Evolutionary conservation across 129 eudicot genomes (phyloP).

Genomic region (Smallanthus sonchifolius): DNA sequence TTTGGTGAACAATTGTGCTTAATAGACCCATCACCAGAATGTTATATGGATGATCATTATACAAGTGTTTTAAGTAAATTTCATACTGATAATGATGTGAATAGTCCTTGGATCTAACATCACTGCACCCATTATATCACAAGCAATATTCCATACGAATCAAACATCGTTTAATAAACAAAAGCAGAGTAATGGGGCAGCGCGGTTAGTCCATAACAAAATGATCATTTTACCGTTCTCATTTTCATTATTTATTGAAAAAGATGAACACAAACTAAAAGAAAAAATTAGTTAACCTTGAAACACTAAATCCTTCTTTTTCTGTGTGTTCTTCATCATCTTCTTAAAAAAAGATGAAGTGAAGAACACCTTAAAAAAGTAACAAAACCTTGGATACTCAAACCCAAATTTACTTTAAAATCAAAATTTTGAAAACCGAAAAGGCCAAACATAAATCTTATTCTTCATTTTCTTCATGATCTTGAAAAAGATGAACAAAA

Average conservation of each 20-base stretch:
- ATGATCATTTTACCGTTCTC: background rate
- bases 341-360: background rate
- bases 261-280: background rate
- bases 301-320: background rate
- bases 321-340: background rate
- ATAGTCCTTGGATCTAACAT: background rate
- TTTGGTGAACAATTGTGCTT: background rate
- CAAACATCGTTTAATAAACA: background rate
- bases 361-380: background rate
- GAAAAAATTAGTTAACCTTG: background rate
- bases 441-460: background rate
- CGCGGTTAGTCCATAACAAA: background rate
- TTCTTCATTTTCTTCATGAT: background rate
- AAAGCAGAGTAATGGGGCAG: background rate
- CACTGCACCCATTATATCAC: conserved; percentile 17
- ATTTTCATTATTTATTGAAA: background rate
- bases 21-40: background rate
- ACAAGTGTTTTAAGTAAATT: background rate
- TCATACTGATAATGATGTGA: conserved; percentile 18
- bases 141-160: background rate
- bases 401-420: too few relatives aligned
- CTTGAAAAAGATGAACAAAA: too few relatives aligned
- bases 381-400: background rate
- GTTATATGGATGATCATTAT: background rate
- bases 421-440: background rate